Conservation (phyloP, 257 asterid genomes). For the Solanum arcanum region DNA sequence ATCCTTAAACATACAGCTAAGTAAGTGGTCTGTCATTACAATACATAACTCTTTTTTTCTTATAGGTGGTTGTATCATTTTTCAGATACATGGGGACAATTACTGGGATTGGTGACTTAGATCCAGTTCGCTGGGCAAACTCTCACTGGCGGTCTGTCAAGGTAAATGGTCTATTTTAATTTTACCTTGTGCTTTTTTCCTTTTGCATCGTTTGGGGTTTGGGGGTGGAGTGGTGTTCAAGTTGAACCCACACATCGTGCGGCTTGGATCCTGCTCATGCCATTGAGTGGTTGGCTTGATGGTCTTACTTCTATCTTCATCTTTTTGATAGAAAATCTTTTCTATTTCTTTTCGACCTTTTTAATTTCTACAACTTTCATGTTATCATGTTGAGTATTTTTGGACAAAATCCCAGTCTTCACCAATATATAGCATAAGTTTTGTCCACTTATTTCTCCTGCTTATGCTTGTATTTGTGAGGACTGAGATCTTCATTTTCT, state of each 20-base stretch:
- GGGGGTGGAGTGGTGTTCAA: neutral
- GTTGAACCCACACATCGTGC: neutral
- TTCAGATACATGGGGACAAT: constrained; percentile 95
- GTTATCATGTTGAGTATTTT: neutral
- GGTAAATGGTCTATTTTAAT: constrained; percentile 21
- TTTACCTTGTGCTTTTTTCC: too few relatives aligned
- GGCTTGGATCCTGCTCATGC: neutral
- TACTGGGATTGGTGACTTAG: constrained; percentile 92
- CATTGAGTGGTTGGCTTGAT: neutral
- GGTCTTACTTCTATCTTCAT: neutral
- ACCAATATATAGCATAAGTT: neutral
- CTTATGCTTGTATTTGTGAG: neutral
- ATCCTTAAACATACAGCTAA: neutral
- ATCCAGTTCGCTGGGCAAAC: constrained; percentile 87
- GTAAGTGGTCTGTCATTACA: neutral
- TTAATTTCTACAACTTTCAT: neutral
- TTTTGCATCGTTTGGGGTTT: neutral
- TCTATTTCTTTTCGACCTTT: neutral
- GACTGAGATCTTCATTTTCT: neutral
- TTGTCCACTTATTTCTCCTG: neutral
- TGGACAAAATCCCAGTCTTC: neutral
- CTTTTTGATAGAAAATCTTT: neutral
- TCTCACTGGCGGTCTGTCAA: constrained; percentile 98
- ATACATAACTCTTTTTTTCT: neutral
- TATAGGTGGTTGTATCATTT: neutral